phyloP scores from a whole-genome alignment of 495 filamentous ascomycete species.

The Aspergillus carlsbadensis region DNA sequence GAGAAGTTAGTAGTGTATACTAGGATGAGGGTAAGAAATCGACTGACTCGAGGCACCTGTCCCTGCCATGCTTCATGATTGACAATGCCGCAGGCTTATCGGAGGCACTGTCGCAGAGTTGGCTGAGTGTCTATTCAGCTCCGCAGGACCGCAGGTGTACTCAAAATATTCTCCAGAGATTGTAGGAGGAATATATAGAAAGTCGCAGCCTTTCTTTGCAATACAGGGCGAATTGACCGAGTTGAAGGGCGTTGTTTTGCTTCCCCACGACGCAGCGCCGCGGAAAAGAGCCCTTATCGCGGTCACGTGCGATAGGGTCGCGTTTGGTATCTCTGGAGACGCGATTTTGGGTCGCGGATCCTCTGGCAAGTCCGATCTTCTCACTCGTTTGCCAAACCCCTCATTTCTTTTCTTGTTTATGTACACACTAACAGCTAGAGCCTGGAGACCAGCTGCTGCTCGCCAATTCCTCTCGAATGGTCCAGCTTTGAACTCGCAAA shows the following conservation, averaged over 20 bases:
- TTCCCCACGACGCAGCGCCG: slow-evolving; percentile 1
- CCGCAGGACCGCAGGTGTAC: not conserved
- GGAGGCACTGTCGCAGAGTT: not conserved
- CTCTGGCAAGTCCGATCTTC: slow-evolving; percentile 1
- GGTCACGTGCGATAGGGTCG: slow-evolving; percentile 35
- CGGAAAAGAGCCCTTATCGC: slow-evolving; percentile 23
- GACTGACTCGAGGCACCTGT: slow-evolving; percentile 37
- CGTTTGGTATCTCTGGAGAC: slow-evolving; percentile 6
- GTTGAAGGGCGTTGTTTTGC: slow-evolving; percentile 2
- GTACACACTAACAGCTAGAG: slow-evolving; percentile 26
- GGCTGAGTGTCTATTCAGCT: not conserved
- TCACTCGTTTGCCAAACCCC: not conserved
- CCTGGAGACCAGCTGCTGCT: slow-evolving; percentile 19
- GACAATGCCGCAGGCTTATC: slow-evolving; percentile 3
- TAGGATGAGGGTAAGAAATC: not conserved
- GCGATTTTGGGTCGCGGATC: not conserved
- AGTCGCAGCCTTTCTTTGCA: not conserved
- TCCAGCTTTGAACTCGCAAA: slow-evolving; percentile 20
- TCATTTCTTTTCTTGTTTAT: slow-evolving; percentile 27
- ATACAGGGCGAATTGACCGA: not conserved
- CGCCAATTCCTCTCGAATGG: slow-evolving; percentile 26
- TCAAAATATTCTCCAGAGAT: not conserved
- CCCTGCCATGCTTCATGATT: slow-evolving; percentile 48
- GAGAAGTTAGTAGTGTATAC: slow-evolving; percentile 3
- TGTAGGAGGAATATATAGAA: not conserved